Evolutionary conservation across 768 basidiomycete species (phyloP).

Genomic region (Mycena vitilis): DNA sequence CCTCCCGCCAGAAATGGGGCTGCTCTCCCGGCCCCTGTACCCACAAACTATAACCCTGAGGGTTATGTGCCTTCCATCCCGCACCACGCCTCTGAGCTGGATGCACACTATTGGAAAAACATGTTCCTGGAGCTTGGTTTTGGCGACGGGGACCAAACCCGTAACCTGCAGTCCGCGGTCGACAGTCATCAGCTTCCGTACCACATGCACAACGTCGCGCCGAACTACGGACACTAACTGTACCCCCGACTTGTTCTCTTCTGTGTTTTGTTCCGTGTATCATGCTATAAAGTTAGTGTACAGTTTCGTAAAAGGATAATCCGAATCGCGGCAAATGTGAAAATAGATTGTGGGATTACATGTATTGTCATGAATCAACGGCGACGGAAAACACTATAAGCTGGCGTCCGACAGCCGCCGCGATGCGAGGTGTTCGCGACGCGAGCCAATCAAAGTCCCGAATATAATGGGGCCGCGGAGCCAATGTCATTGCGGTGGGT

Average conservation of each 20-base stretch:
- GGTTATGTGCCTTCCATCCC: slow-evolving; percentile 51
- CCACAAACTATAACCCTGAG: slow-evolving; percentile 33
- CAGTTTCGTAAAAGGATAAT: slow-evolving; percentile 33
- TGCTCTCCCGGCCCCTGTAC: slow-evolving; percentile 1
- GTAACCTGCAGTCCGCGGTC: slow-evolving; percentile 38
- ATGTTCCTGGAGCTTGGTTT: slow-evolving; percentile 84
- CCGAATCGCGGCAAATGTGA: slow-evolving; percentile 27
- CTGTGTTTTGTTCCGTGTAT: slow-evolving; percentile 30
- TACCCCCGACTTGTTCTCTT: slow-evolving; percentile 29
- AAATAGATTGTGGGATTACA: slow-evolving; percentile 24
- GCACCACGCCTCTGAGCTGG: slow-evolving; percentile 65
- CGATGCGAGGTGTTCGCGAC: slow-evolving; percentile 72
- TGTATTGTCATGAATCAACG: slow-evolving; percentile 56
- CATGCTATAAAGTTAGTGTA: slow-evolving; percentile 36
- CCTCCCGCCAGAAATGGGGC: slow-evolving; percentile 21
- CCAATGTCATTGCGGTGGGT: slow-evolving; percentile 69
- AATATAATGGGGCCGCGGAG: slow-evolving; percentile 71
- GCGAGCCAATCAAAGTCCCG: slow-evolving; percentile 84
- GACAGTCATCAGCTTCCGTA: slow-evolving; percentile 44
- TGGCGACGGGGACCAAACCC: slow-evolving; percentile 51
- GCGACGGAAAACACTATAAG: slow-evolving; percentile 74
- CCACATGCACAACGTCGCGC: slow-evolving; percentile 44
- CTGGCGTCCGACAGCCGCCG: slow-evolving; percentile 70
- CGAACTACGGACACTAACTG: slow-evolving; percentile 46
- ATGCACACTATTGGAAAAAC: slow-evolving; percentile 77